phyloP scores from a whole-genome alignment of 176 grass and related monocot species.

The Bonia amplexicaulis region DNA sequence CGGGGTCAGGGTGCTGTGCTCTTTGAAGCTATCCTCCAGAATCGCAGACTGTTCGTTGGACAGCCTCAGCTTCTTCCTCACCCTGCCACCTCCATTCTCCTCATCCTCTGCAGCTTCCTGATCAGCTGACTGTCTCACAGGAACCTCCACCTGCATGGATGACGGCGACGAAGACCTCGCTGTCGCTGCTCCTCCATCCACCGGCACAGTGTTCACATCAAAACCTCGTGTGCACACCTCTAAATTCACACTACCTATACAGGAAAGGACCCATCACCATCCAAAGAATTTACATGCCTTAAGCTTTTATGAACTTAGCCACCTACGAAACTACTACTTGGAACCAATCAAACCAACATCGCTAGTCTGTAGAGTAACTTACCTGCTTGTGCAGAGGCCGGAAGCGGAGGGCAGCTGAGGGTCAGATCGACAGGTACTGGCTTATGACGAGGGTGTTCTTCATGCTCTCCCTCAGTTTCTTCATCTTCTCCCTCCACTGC shows the following conservation, averaged over 20 bases:
- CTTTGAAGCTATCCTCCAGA: constrained; percentile 76
- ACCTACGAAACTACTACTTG: neutral
- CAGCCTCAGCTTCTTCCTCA: constrained; percentile 72
- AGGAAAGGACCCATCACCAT: constrained; percentile 28
- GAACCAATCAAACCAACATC: constrained; percentile 6
- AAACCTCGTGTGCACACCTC: constrained; percentile 8
- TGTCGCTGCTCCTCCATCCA: neutral
- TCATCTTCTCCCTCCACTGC: neutral
- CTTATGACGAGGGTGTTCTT: neutral
- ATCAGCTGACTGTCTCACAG: constrained; percentile 1
- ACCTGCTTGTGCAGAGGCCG: constrained; percentile 19
- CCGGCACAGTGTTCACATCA: neutral
- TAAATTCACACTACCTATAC: constrained; percentile 33
- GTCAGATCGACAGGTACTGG: constrained; percentile 10
- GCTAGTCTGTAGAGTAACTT: neutral
- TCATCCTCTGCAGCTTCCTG: constrained; percentile 34
- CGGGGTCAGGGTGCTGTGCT: constrained; percentile 57
- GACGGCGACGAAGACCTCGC: constrained; percentile 18
- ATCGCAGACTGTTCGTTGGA: constrained; percentile 76
- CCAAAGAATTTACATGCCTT: neutral
- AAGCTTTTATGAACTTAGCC: neutral
- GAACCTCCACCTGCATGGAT: constrained; percentile 15
- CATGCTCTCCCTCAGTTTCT: neutral
- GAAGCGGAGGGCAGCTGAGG: neutral
- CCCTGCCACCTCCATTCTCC: constrained; percentile 11